A percentile compares a stretch with the other conserved stretches of the same genome.
Conservation (phyloP, 192 early-diverging fungal genomes). For the Haplosporangium gracile region DNA sequence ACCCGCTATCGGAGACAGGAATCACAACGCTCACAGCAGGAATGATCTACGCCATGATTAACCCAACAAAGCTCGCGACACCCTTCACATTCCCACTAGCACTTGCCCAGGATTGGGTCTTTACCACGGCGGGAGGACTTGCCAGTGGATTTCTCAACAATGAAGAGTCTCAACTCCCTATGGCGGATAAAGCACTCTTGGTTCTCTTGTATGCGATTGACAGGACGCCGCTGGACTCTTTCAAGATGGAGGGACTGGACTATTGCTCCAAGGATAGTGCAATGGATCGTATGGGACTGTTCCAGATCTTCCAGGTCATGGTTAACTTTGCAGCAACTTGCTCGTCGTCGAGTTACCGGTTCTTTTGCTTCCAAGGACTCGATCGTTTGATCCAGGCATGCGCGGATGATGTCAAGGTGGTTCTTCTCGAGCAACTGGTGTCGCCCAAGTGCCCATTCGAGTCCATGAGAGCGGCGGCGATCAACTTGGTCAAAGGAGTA, state of each 20-base stretch:
- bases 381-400: constrained; percentile 48
- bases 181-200: constrained; percentile 47
- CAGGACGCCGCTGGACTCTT: constrained; percentile 30
- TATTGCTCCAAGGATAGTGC: constrained; percentile 37
- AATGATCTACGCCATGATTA: constrained; percentile 44
- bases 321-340: constrained; percentile 60
- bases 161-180: constrained; percentile 38
- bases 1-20: constrained; percentile 47
- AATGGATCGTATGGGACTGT: constrained; percentile 38
- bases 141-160: constrained; percentile 41
- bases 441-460: constrained; percentile 58
- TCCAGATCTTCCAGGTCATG: constrained; percentile 52
- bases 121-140: constrained; percentile 40
- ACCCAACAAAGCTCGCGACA: constrained; percentile 18
- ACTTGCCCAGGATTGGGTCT: constrained; percentile 46
- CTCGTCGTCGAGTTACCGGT: constrained; percentile 53
- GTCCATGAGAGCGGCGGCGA: constrained; percentile 61
- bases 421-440: constrained; percentile 55
- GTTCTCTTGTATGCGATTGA: constrained; percentile 44
- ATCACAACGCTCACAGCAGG: constrained; percentile 39
- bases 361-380: constrained; percentile 55
- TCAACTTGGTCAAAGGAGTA: constrained; percentile 61
- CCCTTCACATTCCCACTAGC: constrained; percentile 32
- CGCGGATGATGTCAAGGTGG: constrained; percentile 58
- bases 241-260: constrained; percentile 36